These are phyloP conservation scores for Fraxinus greggii DNA, from an alignment of 305 asterid genomes.

Conservation along the genomic window DNA sequence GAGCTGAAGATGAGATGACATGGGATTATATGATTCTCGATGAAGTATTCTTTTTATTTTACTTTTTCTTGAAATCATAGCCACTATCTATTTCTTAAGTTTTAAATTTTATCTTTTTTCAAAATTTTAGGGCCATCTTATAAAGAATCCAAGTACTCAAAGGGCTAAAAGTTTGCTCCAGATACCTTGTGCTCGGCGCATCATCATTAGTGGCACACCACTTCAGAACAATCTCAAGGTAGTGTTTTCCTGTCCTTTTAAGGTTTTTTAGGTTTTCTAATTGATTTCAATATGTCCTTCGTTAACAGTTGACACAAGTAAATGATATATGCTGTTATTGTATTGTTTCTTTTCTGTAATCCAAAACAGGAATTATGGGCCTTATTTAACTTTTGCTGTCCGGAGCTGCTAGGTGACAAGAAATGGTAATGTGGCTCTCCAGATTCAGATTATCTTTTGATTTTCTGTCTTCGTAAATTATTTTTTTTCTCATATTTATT, in stretches of 20 bases:
- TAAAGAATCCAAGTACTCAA: slow-evolving; percentile 94
- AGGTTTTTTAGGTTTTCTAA: slow-evolving; percentile 6
- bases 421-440: slow-evolving; percentile 56
- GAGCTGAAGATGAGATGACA: slow-evolving; percentile 52
- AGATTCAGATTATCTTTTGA: slow-evolving; percentile 21
- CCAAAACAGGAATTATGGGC: slow-evolving; percentile 86
- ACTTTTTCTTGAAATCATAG: slow-evolving; percentile 1
- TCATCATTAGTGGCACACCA: slow-evolving; percentile 97
- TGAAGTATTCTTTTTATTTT: slow-evolving; percentile 49
- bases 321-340: slow-evolving; percentile 15
- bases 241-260: slow-evolving; percentile 18
- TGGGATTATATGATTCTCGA: slow-evolving; percentile 98
- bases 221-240: slow-evolving; percentile 97
- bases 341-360: not conserved
- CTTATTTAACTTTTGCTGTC: slow-evolving; percentile 81
- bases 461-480: slow-evolving; percentile 14
- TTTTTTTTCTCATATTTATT: slow-evolving; percentile 12
- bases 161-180: slow-evolving; percentile 94
- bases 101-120: not conserved
- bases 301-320: slow-evolving; percentile 1
- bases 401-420: slow-evolving; percentile 84
- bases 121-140: slow-evolving; percentile 81
- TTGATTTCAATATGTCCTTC: not conserved
- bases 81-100: not conserved
- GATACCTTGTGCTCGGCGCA: slow-evolving; percentile 79